Evolutionary conservation across 2,329 filamentous ascomycete species (phyloP), one percentile per base, ranked within the genome.

Genomic region (Xylariaceae sp.): DNA sequence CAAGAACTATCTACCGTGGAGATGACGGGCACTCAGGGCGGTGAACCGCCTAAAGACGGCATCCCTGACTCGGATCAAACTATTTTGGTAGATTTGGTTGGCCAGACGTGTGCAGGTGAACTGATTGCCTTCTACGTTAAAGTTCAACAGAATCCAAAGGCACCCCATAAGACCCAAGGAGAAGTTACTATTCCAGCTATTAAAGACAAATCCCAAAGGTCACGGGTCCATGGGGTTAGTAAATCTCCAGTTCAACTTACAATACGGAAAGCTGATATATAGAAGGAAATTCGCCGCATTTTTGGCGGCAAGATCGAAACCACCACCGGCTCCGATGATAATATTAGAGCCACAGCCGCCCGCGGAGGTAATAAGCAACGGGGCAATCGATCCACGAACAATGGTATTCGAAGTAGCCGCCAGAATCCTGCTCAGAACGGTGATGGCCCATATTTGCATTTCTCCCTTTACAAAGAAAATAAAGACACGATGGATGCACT

Each of bases 391-490:
- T 58, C 59, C 30, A 58, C 57, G 11, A 63, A 64, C 39, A 58
- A 64, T 20, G 57, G 59, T 21, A 15, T 51, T 16, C 62, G 61
- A 36, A 64, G 64, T 26, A 58, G 58, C 26, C 60, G 57, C 26
- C 59, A 62, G 49, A 57, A 63, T 23, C 54, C 62, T 47, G 57
- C 60, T 23, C 58, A 60, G 60, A 63, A 26, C 61, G 65, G 53
- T 56, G 71, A 80, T n/a, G 91, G 89, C 15, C 87, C 92, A 42
- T 94, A 91, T 70, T 76, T 96, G 11, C 92, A 96, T 71, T 96
- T 96, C 70, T 93, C 90, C 0, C 79, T 97, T 45, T 95, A 93
- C 82, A 97, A 97, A 75, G 92, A 96, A 75, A 97, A 97, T 75
- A 92, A 93, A 68, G 92, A 97, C 69, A 97, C 92, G 1, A 95